A percentile compares a stretch with the other conserved stretches of the same genome.
These are phyloP conservation scores for Eutrema yunnanense DNA, from an alignment of 345 rosid species.

Conservation along the genomic window DNA sequence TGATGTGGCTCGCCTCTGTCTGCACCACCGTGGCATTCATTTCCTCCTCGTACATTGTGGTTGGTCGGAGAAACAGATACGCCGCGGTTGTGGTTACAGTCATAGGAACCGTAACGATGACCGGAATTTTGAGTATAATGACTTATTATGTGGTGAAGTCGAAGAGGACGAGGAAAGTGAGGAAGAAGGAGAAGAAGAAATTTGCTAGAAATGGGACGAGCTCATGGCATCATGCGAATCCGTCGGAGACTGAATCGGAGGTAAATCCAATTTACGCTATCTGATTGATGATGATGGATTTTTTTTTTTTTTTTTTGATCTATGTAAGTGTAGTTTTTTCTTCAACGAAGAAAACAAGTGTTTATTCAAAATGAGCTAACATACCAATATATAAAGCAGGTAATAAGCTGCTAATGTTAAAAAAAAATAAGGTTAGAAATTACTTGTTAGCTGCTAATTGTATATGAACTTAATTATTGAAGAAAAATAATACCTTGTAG, in stretches of 20 bases:
- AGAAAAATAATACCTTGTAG: background rate
- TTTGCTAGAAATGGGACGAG: constrained; percentile 35
- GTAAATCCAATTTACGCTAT: constrained; percentile 73
- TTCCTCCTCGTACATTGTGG: constrained; percentile 79
- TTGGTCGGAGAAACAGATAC: constrained; percentile 59
- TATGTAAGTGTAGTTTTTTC: background rate
- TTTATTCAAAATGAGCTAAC: background rate
- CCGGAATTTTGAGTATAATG: constrained; percentile 66
- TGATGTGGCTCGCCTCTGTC: constrained; percentile 95
- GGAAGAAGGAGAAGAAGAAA: constrained; percentile 64
- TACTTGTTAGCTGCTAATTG: background rate
- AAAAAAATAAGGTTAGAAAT: background rate
- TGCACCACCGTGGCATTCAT: constrained; percentile 76
- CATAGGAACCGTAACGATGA: constrained; percentile 66
- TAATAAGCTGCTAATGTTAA: background rate
- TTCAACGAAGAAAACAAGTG: background rate
- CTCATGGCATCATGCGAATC: constrained; percentile 27
- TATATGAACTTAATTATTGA: background rate
- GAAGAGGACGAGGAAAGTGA: constrained; percentile 42
- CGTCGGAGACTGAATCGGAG: constrained; percentile 59
- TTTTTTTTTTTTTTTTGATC: background rate
- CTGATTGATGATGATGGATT: constrained; percentile 26
- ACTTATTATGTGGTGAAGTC: constrained; percentile 72
- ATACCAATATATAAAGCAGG: background rate
- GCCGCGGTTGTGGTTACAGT: constrained; percentile 75